Base-by-base conservation (phyloP, 1,284 basidiomycete species). In the Pseudozyma pruni region DNA sequence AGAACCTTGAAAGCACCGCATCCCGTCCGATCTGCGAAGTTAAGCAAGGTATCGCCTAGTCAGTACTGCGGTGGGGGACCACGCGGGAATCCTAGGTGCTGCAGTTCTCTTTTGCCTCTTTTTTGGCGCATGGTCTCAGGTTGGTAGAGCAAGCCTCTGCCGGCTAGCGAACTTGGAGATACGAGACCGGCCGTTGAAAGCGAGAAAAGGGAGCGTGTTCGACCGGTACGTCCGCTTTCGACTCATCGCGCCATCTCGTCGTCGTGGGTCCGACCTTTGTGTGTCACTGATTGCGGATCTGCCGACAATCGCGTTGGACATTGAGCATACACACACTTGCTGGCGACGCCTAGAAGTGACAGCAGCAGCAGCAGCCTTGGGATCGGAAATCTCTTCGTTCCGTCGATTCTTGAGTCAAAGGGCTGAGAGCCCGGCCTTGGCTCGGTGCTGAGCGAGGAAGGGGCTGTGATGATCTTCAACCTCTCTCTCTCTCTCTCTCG, bases 51-150 rank as follows among this genome's bases (percentile, higher is more conserved):
- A 87, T 88, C 87, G 88, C 88, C 86, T 84, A 89, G 89, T 89
- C 88, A 90, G 89, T 90, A 90, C 88, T 88, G 89, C 86, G 88
- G 88, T 89, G 88, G 89, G 88, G 89, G 89, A 89, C 89, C 89
- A 89, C 87, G 86, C 86, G 88, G 88, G 88, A 89, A 89, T 90
- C 88, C 88, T 89, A 85, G 88, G 88, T 32, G 42, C 42, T 44
- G 42, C 42, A 44, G 42, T 44, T 44, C 42, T 20, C 31, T 43
- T 42, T 20, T 16, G 9, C 22, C 17, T 31, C 19, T 29, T 8
- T 20, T 43, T 19, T 31, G 41, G 17, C 17, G 20, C 11, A 17
- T 6, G 14, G 7, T 6, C 1, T 14, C 17, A 14, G 3, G 9
- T 9, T 32, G 41, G 29, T 44, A 44, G 20, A 25, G 23, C n/a